These are phyloP conservation scores for Syzygium syzygioides DNA, from an alignment of 441 rosid genomes.

Conservation along the genomic window DNA sequence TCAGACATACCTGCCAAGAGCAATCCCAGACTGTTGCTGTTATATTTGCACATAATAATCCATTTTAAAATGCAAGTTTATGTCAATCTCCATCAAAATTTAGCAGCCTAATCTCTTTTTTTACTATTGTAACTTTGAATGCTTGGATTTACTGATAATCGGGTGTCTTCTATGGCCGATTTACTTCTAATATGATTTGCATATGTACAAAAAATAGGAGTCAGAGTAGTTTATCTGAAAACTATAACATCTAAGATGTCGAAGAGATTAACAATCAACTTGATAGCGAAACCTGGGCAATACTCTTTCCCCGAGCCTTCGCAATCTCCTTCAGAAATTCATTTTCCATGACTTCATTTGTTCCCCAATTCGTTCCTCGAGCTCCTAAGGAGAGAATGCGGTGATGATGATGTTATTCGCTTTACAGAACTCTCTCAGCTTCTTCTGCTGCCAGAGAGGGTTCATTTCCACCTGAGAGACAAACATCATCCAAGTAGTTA, in stretches of 20 bases:
- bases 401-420: background rate
- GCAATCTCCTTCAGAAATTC: conserved; percentile 1
- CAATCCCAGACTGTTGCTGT: background rate
- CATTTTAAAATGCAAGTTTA: background rate
- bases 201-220: background rate
- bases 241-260: background rate
- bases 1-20: conserved; percentile 1
- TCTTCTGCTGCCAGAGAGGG: conserved; percentile 8
- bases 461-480: conserved; percentile 8
- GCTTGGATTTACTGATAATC: background rate
- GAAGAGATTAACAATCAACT: background rate
- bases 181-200: background rate
- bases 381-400: conserved; percentile 8
- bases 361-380: conserved; percentile 7
- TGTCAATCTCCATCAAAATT: background rate
- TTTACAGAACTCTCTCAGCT: conserved; percentile 3
- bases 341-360: background rate
- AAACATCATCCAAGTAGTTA: background rate
- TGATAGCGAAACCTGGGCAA: conserved; percentile 5
- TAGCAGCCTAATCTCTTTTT: background rate
- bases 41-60: background rate
- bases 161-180: background rate
- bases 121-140: background rate
- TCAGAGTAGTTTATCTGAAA: background rate
- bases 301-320: background rate